These are phyloP conservation scores for Phialemonium atrogriseum DNA, from an alignment of 2,329 filamentous ascomycete species.

Conservation along the genomic window DNA sequence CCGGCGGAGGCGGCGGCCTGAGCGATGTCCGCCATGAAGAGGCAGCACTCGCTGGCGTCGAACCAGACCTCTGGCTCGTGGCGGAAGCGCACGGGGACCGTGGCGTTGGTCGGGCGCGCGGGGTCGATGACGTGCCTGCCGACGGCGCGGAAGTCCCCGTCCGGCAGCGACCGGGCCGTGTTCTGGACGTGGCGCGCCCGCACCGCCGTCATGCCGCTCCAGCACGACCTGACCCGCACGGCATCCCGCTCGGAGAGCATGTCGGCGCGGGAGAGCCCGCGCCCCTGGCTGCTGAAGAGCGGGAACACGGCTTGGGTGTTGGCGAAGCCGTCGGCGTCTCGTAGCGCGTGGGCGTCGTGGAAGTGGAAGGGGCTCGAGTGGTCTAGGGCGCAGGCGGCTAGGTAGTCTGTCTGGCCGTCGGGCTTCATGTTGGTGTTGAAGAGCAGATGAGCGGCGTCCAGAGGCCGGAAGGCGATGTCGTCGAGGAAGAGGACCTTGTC, in stretches of 20 bases:
- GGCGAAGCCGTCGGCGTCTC: constrained; percentile 56
- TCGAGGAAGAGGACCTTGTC: constrained; percentile 58
- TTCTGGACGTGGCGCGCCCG: constrained; percentile 52
- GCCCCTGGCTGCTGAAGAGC: constrained; percentile 49
- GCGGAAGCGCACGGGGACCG: constrained; percentile 44
- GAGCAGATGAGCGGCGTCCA: constrained; percentile 47
- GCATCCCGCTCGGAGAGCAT: constrained; percentile 53
- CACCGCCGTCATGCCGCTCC: constrained; percentile 68
- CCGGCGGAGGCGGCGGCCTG: constrained; percentile 25
- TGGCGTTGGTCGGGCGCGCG: constrained; percentile 17
- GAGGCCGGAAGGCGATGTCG: constrained; percentile 48
- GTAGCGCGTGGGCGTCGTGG: constrained; percentile 67
- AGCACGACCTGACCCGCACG: constrained; percentile 65
- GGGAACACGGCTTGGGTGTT: constrained; percentile 60
- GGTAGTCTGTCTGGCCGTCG: constrained; percentile 48
- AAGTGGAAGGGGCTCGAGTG: constrained; percentile 59
- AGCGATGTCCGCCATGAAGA: constrained; percentile 42
- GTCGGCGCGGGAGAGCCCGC: constrained; percentile 49
- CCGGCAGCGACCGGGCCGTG: constrained; percentile 19
- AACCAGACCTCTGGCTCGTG: constrained; percentile 50
- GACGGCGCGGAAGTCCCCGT: constrained; percentile 23
- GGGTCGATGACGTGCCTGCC: constrained; percentile 27
- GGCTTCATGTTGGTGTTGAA: constrained; percentile 50
- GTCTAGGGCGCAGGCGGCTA: constrained; percentile 63
- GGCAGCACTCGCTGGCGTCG: constrained; percentile 58